Evolutionary conservation across 2,329 filamentous ascomycete genomes (phyloP).

Genomic region (Botrytis deweyae): DNA sequence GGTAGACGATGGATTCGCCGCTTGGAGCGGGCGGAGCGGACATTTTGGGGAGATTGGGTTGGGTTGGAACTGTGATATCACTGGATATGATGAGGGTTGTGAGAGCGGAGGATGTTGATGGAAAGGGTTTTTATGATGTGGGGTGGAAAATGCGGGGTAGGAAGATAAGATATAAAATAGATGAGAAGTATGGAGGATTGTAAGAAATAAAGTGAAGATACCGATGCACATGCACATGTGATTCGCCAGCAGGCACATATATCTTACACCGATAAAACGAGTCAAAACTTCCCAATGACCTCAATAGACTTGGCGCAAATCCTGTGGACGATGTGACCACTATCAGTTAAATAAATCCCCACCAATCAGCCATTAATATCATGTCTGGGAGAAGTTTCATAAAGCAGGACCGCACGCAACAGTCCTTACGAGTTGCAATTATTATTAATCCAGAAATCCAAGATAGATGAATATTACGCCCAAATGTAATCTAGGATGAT

Average conservation of each 20-base stretch:
- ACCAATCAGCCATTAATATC: neutral
- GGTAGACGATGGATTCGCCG: slow-evolving; percentile 2
- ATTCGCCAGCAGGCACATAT: neutral
- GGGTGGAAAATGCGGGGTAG: neutral
- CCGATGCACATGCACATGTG: neutral
- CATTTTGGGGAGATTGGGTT: neutral
- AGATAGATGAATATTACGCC: neutral
- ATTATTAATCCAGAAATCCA: no score
- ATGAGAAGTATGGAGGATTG: neutral
- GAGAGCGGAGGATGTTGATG: neutral
- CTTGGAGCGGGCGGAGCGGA: neutral
- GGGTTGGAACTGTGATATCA: neutral
- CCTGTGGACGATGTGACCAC: neutral
- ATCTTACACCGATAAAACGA: neutral
- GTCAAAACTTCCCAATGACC: neutral
- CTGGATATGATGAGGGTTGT: neutral
- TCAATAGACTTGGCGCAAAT: neutral
- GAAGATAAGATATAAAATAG: neutral
- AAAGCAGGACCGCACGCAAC: neutral
- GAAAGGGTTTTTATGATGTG: neutral
- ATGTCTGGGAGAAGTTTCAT: neutral
- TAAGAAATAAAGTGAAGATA: neutral
- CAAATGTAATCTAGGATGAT: neutral
- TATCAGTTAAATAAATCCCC: neutral
- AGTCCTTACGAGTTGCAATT: no score